phyloP scores from a whole-genome alignment of 2,329 filamentous ascomycete genomes.

The Beauveria varroae region DNA sequence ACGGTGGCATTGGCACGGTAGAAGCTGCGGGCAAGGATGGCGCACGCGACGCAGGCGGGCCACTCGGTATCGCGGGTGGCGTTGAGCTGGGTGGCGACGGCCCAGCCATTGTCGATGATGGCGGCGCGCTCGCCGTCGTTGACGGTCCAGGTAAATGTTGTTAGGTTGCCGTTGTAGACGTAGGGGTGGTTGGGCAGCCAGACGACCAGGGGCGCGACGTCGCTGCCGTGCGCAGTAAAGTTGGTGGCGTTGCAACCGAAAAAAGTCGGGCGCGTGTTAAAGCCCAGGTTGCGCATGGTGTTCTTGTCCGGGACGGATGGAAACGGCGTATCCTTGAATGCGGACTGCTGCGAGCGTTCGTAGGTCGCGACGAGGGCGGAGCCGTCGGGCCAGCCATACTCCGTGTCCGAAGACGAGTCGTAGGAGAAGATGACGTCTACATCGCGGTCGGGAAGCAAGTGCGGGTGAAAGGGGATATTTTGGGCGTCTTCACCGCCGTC shows the following conservation, averaged over 20 bases:
- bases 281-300: conserved; percentile 66
- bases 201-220: conserved; percentile 56
- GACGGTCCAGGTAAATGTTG: conserved; percentile 63
- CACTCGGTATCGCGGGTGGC: conserved; percentile 62
- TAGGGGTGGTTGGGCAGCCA: conserved; percentile 82
- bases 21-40: conserved; percentile 64
- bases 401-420: conserved; percentile 69
- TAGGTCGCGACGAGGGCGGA: conserved; percentile 69
- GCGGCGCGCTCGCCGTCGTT: conserved; percentile 55
- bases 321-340: conserved; percentile 57
- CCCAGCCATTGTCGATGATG: conserved; percentile 74
- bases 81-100: conserved; percentile 71
- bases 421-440: conserved; percentile 78
- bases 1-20: conserved; percentile 55
- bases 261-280: conserved; percentile 70
- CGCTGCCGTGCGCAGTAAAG: conserved; percentile 23
- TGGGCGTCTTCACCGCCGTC: conserved; percentile 73
- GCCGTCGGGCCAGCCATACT: conserved; percentile 66
- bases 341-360: conserved; percentile 49
- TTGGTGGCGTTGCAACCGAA: conserved; percentile 70
- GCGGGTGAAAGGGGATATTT: conserved; percentile 71
- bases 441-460: conserved; percentile 63
- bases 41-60: conserved; percentile 74
- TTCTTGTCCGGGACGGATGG: conserved; percentile 64
- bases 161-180: conserved; percentile 61